Evolutionary conservation across 2,329 filamentous ascomycete species (phyloP).

Genomic region (Tolypocladium endophyticum): DNA sequence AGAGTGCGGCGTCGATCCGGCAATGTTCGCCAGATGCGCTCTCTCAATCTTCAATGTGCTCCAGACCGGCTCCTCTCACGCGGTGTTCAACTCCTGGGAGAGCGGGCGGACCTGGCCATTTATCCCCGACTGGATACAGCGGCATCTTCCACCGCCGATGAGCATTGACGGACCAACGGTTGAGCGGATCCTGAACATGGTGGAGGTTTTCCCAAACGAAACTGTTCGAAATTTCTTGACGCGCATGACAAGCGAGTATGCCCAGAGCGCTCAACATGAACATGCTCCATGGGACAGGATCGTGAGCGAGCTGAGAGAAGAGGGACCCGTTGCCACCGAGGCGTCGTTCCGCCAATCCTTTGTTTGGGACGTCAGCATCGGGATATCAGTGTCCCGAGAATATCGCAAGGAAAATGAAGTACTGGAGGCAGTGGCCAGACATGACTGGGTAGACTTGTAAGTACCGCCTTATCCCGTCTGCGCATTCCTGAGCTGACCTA

Average conservation of each 20-base stretch:
- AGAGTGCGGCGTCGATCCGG: constrained; percentile 11
- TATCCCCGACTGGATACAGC: constrained; percentile 22
- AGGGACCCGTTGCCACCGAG: constrained; percentile 17
- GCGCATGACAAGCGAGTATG: constrained; percentile 15
- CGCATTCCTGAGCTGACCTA: not conserved
- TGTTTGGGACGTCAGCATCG: constrained; percentile 26
- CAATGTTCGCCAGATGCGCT: constrained; percentile 19
- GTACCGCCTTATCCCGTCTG: constrained; percentile 1
- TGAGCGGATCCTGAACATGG: constrained; percentile 25
- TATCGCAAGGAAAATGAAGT: constrained; percentile 9
- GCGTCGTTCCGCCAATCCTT: constrained; percentile 26
- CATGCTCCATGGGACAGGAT: constrained; percentile 25
- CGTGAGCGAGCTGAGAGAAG: constrained; percentile 18
- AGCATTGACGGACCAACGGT: constrained; percentile 26
- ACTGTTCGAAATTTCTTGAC: constrained; percentile 15
- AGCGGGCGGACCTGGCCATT: constrained; percentile 26
- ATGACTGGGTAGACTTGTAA: constrained; percentile 29
- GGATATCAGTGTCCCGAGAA: constrained; percentile 10
- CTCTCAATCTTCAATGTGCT: constrained; percentile 22
- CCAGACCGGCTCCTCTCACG: constrained; percentile 18
- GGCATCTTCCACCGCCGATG: constrained; percentile 22
- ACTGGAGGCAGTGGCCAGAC: constrained; percentile 19
- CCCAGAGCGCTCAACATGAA: constrained; percentile 13
- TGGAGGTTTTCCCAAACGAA: constrained; percentile 13
- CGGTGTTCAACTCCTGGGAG: constrained; percentile 23